Conservation (phyloP, 768 basidiomycete genomes). For the Rhodosporidiobolus odoratus region DNA sequence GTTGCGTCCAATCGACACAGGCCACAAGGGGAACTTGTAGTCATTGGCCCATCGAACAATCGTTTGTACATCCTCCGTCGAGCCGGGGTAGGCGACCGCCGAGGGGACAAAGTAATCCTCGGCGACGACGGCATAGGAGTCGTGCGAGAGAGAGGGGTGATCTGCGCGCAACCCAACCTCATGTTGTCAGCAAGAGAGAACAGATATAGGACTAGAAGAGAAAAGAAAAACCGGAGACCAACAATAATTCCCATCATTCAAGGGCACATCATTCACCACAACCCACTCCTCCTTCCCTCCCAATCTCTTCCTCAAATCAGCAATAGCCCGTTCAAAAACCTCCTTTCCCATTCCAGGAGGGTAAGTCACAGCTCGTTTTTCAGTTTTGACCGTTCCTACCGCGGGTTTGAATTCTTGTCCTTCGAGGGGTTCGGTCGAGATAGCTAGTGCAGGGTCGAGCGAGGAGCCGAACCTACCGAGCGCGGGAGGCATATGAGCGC, state of each 20-base stretch:
- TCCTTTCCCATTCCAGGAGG: constrained; percentile 9
- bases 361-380: not conserved
- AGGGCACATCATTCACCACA: constrained; percentile 14
- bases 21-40: constrained; percentile 31
- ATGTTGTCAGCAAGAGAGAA: too few species aligned
- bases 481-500: too few species aligned
- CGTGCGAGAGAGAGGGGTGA: not conserved
- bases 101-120: constrained; percentile 31
- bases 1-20: constrained; percentile 35
- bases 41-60: constrained; percentile 36
- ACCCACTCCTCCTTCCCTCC: constrained; percentile 10
- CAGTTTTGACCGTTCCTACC: not conserved
- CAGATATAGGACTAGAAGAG: too few species aligned
- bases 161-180: too few species aligned
- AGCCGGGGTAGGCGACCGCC: constrained; percentile 20
- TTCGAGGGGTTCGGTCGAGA: not conserved
- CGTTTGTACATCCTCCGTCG: constrained; percentile 15
- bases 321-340: constrained; percentile 15
- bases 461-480: constrained; percentile 9
- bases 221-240: too few species aligned
- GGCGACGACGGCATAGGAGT: not conserved
- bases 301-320: not conserved
- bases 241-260: constrained; percentile 1
- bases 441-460: constrained; percentile 10
- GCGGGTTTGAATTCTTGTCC: not conserved